Evolutionary conservation across 2,329 filamentous ascomycete genomes (phyloP).

Genomic region (Colletotrichum brevisporum): DNA sequence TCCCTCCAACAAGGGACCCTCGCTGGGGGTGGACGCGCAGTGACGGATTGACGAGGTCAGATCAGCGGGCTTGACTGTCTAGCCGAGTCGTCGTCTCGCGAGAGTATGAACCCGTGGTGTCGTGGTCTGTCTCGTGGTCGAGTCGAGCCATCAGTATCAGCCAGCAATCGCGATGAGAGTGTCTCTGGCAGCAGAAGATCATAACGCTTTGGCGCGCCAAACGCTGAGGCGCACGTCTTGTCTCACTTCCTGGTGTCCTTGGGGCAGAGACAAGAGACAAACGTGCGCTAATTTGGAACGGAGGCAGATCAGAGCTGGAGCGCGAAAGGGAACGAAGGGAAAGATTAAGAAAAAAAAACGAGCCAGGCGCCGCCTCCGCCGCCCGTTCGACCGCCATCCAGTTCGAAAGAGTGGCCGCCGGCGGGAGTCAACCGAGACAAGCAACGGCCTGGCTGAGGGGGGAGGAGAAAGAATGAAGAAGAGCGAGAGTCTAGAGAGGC

Average conservation of each 20-base stretch:
- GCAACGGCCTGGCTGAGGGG: conserved; percentile 20
- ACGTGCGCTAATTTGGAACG: conserved; percentile 8
- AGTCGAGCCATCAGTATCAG: no score
- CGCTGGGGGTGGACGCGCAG: conserved; percentile 5
- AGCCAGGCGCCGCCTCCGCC: conserved; percentile 7
- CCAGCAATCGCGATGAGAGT: no score
- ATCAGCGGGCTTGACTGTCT: neutral
- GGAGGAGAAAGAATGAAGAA: neutral
- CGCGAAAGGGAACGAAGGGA: no score
- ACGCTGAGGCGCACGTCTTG: conserved; percentile 26
- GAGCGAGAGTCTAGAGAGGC: neutral
- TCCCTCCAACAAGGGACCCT: conserved; percentile 32
- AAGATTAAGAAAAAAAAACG: no score
- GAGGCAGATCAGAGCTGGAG: no score
- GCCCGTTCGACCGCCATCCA: conserved; percentile 10
- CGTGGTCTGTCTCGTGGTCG: no score
- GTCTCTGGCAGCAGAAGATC: neutral
- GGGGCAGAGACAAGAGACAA: neutral
- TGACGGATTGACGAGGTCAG: neutral
- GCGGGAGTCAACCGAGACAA: conserved; percentile 25
- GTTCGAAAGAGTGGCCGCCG: conserved; percentile 17
- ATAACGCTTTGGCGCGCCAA: conserved; percentile 13
- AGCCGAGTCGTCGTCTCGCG: no score
- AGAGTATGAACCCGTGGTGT: neutral
- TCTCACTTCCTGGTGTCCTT: conserved; percentile 4